phyloP scores from a whole-genome alignment of 1,139 yeast genomes.

The Candida sp. region DNA sequence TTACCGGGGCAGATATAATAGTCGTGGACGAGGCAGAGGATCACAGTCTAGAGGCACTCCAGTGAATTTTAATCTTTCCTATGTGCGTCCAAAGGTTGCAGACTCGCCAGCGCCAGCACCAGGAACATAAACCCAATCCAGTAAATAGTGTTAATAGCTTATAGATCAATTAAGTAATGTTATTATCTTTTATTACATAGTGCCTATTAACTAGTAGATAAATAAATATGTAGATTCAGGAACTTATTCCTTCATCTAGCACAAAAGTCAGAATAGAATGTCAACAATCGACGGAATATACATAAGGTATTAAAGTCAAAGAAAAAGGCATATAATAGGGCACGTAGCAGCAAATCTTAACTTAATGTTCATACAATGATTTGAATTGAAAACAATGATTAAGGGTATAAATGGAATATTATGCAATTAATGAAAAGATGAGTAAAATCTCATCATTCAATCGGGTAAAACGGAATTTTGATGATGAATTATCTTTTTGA shows the following conservation, averaged over 20 bases:
- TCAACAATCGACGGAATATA: background rate
- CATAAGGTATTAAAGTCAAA: background rate
- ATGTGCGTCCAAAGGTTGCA: constrained; percentile 18
- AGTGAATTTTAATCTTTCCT: constrained; percentile 20
- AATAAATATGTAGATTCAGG: background rate
- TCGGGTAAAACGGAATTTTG: background rate
- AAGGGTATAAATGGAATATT: background rate
- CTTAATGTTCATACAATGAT: background rate
- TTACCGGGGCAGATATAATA: constrained; percentile 15
- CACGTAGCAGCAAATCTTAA: background rate
- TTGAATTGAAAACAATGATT: background rate
- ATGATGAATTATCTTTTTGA: background rate
- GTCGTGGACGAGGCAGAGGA: constrained; percentile 16
- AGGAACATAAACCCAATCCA: background rate
- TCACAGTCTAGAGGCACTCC: constrained; percentile 8
- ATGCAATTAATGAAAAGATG: background rate
- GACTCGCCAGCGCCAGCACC: background rate
- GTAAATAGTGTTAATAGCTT: background rate
- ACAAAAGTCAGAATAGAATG: background rate
- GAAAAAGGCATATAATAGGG: background rate
- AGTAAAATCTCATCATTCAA: background rate
- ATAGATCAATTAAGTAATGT: background rate
- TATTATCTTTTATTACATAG: background rate
- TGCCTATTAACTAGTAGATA: background rate
- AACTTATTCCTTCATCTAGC: background rate